Evolutionary conservation across 441 rosid species (phyloP), one percentile per base, ranked within the genome.

Genomic region (Theobroma grandiflorum): DNA sequence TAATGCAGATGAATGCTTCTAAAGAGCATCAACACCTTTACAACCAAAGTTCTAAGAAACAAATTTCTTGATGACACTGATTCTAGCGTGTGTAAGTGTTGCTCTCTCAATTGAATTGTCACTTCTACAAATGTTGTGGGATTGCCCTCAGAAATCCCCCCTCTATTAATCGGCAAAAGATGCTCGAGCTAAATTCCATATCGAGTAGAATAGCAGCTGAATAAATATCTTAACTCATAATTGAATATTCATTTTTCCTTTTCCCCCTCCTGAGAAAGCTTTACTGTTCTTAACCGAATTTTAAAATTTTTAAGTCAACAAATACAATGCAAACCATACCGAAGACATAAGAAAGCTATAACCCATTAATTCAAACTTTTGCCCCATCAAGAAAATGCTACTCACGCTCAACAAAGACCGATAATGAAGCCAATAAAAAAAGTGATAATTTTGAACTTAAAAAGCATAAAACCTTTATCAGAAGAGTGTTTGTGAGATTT

Each of bases 401-500:
- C 55, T 6, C 52, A 26, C 11, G 40, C 53, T 20, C 53, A 45
- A 61, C 55, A 37, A 55, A 18, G 16, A 75, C 16, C 15, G 43
- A 61, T 38, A 76, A 35, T 0, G 4, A 45, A 42, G 50, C 1
- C 2, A 67, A 43, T 15, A 35, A 45, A 45, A 4, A n/a, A 42
- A 52, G 18, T 42, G 10, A 35, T 2, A 16, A 26, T 2, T 6
- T 37, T 50, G 59, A 71, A 71, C 31, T 52, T 1, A 11, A 26
- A 0, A 26, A 53, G 18, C 16, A 16, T 16, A 10, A 4, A 68
- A 91, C 98, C 97, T 88, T 93, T 83, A 81, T 81, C 86, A 33
- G 98, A 90, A 61, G 85, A 89, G 80, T 89, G 94, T 82, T 86
- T 93, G 72, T 74, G 92, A 83, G 96, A 88, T 81, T 90, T 95